phyloP scores from a whole-genome alignment of 2,329 filamentous ascomycete genomes.

The Leptodontidium sp. region DNA sequence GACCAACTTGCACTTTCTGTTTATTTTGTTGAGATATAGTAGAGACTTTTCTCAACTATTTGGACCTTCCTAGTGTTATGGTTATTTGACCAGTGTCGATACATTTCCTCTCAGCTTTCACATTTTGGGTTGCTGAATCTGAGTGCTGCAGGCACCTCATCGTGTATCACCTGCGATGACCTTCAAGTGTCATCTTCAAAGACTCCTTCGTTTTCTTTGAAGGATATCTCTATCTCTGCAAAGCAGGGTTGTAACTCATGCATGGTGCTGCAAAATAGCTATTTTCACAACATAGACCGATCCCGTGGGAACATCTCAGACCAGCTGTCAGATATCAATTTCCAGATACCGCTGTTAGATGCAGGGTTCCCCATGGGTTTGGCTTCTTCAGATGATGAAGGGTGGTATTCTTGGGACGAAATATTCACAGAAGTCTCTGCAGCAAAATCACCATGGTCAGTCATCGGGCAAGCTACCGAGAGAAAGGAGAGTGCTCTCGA shows the following conservation, averaged over 20 bases:
- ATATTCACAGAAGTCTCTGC: background rate
- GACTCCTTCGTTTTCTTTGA: background rate
- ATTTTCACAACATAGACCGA: background rate
- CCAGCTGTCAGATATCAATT: background rate
- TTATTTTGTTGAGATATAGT: background rate
- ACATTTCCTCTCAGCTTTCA: background rate
- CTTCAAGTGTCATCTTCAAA: background rate
- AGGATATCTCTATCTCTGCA: background rate
- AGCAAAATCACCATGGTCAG: background rate
- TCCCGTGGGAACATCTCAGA: background rate
- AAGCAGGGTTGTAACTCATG: constrained; percentile 4
- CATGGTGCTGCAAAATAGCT: background rate
- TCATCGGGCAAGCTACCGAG: background rate
- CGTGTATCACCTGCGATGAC: background rate
- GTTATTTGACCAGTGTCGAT: background rate
- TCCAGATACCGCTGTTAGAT: background rate
- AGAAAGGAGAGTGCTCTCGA: background rate
- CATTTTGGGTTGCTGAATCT: background rate
- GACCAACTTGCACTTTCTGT: background rate
- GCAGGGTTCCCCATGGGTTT: background rate
- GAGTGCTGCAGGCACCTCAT: background rate
- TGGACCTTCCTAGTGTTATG: background rate
- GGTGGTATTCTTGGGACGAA: constrained; percentile 2
- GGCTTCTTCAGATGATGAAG: background rate
- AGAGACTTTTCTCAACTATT: background rate